Base-by-base conservation (phyloP, 2,329 filamentous ascomycete species). In the Fusarium sp. region DNA sequence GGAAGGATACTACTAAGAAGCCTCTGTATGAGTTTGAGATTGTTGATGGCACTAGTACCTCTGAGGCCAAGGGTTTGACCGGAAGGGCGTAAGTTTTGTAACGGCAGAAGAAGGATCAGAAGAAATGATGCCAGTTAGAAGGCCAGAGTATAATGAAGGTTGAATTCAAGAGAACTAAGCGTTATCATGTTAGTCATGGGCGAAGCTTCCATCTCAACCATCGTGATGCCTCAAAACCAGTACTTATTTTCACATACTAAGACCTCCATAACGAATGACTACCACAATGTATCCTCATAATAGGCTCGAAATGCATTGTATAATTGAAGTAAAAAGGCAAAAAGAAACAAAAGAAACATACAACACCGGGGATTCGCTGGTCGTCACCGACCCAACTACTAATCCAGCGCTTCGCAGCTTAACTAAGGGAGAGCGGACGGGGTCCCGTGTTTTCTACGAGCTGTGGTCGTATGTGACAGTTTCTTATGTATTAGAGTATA, bases 1-100 rank as follows among this genome's bases (percentile, higher is more conserved):
- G 73, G 46, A 70, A 65, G 29, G 61, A 61, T 7, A 78, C 73
- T 3, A 69, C 64, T 24, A 72, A 80, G 12, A 66, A 79, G 63
- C 77, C 79, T 1, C 60, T 81, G 1, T 81, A 81, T 64, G 59
- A 66, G 7, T 42, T 69, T 27, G 49, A 52, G 49, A 20, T 37
- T 27, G 32, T 52, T 18, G 13, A 10, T 7, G 24, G 8, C 20
- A 4, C 13, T 22, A 13, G 22, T 8, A 16, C 11, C 16, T 32
- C 30, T 11, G 11, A 34, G 10, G 30, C 11, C 7, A 51, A 24
- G 30, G 13, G 2, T 12, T 6, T 16, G 4, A 30, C 9, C 8
- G 47, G 7, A 32, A 34, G 30, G 18, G 30, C 16, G 9, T 51
- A 20, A 6, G 7, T 10, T 4, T 13, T 18, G 5, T 7, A 24